These are phyloP conservation scores for Arthrobotrys sinensis DNA, from an alignment of 2,329 filamentous ascomycete genomes.

Conservation along the genomic window DNA sequence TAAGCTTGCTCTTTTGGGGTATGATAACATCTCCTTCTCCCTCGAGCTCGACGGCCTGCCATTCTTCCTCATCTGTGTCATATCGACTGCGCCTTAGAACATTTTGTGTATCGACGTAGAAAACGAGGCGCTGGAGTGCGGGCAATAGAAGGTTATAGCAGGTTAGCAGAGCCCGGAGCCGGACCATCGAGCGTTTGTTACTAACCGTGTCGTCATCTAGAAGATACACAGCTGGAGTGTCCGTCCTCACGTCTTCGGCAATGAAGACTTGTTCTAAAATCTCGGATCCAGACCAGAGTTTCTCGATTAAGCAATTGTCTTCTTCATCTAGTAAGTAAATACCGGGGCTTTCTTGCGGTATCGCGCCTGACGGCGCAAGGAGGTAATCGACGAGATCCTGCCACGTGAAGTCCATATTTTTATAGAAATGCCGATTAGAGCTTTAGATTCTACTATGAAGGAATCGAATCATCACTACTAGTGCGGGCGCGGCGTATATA, in stretches of 20 bases:
- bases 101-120: constrained; percentile 26
- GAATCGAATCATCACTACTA: background rate
- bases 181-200: constrained; percentile 5
- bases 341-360: constrained; percentile 6
- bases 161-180: constrained; percentile 8
- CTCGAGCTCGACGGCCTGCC: background rate
- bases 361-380: constrained; percentile 18
- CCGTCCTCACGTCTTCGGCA: constrained; percentile 19
- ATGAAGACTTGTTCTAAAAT: constrained; percentile 24
- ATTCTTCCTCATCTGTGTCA: constrained; percentile 23
- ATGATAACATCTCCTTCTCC: constrained; percentile 27
- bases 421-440: background rate
- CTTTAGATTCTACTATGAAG: constrained; percentile 1
- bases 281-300: constrained; percentile 25
- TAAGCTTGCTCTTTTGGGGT: constrained; percentile 27
- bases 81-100: constrained; percentile 21
- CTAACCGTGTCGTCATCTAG: constrained; percentile 26
- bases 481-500: constrained; percentile 1
- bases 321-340: constrained; percentile 37
- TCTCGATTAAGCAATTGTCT: constrained; percentile 35
- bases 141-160: constrained; percentile 11
- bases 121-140: constrained; percentile 30
- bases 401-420: constrained; percentile 30
- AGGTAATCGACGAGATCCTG: constrained; percentile 36
- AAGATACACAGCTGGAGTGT: constrained; percentile 34